Evolutionary conservation across 495 filamentous ascomycete genomes (phyloP).

Genomic region (Daldinia grandis): DNA sequence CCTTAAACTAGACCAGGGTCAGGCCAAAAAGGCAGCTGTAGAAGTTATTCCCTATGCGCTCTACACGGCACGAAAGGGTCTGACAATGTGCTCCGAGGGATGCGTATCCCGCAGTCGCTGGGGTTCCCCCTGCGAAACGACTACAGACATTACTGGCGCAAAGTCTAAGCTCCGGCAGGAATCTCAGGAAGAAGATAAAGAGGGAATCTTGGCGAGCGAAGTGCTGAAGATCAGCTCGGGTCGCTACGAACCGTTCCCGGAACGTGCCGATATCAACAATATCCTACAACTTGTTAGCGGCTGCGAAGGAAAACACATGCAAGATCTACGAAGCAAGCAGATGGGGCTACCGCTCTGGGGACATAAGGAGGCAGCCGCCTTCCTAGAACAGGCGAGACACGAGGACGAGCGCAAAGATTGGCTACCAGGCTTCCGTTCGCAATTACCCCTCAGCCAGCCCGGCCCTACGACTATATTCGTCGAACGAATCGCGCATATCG

Average conservation of each 20-base stretch:
- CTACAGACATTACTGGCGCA: neutral
- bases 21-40: constrained; percentile 3
- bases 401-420: neutral
- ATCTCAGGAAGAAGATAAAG: neutral
- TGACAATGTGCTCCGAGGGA: constrained; percentile 19
- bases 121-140: neutral
- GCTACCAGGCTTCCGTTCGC: neutral
- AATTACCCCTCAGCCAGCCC: neutral
- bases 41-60: constrained; percentile 22
- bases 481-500: constrained; percentile 23
- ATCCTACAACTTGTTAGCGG: constrained; percentile 16
- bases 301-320: constrained; percentile 16
- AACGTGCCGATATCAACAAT: constrained; percentile 1
- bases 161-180: constrained; percentile 1
- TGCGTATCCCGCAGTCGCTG: constrained; percentile 10
- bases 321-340: constrained; percentile 2
- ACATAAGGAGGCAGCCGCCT: neutral
- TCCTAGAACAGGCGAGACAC: neutral
- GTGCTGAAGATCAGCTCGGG: neutral
- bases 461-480: neutral
- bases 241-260: constrained; percentile 23
- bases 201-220: neutral
- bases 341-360: constrained; percentile 2
- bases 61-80: neutral
- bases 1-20: constrained; percentile 13